Evolutionary conservation across 129 eudicot genomes (phyloP), one percentile per base, ranked within the genome.

Genomic region (Centrapalus pauciflorus): DNA sequence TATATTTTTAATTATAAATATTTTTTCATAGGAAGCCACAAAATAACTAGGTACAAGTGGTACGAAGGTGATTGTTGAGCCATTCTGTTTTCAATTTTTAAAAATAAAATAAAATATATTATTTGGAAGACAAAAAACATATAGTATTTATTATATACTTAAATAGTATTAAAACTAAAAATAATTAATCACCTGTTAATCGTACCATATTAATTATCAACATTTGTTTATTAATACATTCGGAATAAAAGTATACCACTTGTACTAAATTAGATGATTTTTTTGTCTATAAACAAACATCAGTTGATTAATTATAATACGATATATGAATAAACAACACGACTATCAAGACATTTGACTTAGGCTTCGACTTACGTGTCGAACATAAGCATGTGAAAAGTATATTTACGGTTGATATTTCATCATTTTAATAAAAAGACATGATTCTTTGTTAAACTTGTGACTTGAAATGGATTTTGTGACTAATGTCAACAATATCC

Each of bases 11-110:
- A 40, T n/a, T 52, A 55, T 19, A 7, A 28, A 40, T 52, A 61
- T 69, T 14, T 27, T n/a, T 5, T 64, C 63, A 70, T 62, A 67
- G 67, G 52, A 38, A 38, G 7, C 23, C 29, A 17, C 52, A 23
- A 66, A 25, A 48, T 14, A 29, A 37, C 32, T 34, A 25, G 27
- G 60, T 38, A 70, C 17, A 19, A 24, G 58, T 30, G n/a, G n/a
- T n/a, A n/a, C n/a, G n/a, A n/a, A n/a, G n/a, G n/a, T n/a, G n/a
- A n/a, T n/a, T n/a, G n/a, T n/a, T n/a, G n/a, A n/a, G n/a, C n/a
- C n/a, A n/a, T n/a, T n/a, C n/a, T n/a, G n/a, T n/a, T n/a, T n/a
- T n/a, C n/a, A n/a, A n/a, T n/a, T n/a, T n/a, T n/a, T n/a, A n/a
- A n/a, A n/a, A n/a, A n/a, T n/a, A n/a, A n/a, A n/a, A n/a, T n/a